A percentile compares a stretch with the other conserved stretches of the same genome.
phyloP scores from a whole-genome alignment of 768 basidiomycete species.

The Podaxis sp. region DNA sequence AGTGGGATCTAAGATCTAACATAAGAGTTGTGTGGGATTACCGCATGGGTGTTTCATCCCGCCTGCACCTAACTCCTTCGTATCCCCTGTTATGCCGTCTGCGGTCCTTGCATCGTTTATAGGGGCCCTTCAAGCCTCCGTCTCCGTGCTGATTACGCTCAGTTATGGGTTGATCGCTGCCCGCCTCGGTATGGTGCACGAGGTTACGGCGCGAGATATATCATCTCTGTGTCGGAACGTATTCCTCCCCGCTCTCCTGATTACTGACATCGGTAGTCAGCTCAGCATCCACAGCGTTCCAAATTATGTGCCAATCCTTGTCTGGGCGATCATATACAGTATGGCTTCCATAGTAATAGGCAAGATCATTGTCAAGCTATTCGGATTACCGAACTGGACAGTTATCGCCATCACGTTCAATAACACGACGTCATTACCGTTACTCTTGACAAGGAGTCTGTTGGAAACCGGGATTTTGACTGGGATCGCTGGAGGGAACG shows the following conservation, averaged over 20 bases:
- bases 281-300: not conserved
- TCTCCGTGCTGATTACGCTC: conserved; percentile 15
- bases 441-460: conserved; percentile 15
- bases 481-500: conserved; percentile 6
- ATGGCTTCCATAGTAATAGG: conserved; percentile 4
- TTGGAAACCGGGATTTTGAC: conserved; percentile 9
- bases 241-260: conserved; percentile 16
- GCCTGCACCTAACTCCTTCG: not conserved
- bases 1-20: not conserved
- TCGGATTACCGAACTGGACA: conserved; percentile 14
- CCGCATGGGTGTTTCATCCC: not conserved
- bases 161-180: conserved; percentile 14
- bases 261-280: conserved; percentile 13
- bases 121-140: conserved; percentile 13
- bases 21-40: not conserved
- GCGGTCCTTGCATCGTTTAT: conserved; percentile 2
- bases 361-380: conserved; percentile 2
- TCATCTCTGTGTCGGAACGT: conserved; percentile 14
- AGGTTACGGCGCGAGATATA: conserved; percentile 10
- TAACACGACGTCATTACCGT: conserved; percentile 14
- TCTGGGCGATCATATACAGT: conserved; percentile 11
- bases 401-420: conserved; percentile 15
- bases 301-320: conserved; percentile 10
- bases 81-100: conserved; percentile 10
- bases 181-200: conserved; percentile 14